Evolutionary conservation across 202 grass and related monocot genomes (phyloP).

Genomic region (Digitaria exilis): DNA sequence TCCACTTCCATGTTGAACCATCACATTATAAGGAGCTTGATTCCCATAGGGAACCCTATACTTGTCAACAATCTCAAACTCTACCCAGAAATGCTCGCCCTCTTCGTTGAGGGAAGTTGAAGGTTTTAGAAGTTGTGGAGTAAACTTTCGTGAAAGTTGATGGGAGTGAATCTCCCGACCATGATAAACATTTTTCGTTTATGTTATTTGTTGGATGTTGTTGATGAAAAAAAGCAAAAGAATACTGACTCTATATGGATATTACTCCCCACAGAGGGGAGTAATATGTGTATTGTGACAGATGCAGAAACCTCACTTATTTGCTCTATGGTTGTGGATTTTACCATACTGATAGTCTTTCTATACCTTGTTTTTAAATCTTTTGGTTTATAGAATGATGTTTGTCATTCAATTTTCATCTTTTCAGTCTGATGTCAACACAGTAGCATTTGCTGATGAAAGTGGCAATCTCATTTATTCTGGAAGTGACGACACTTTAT

Average conservation of each 20-base stretch:
- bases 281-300: background rate
- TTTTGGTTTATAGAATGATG: background rate
- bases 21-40: no score
- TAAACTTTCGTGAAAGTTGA: background rate
- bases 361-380: background rate
- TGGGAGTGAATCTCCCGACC: background rate
- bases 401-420: background rate
- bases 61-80: no score
- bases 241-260: background rate
- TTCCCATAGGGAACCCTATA: no score
- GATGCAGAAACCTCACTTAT: background rate
- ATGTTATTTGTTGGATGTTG: background rate
- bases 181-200: background rate
- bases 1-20: no score
- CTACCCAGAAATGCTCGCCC: no score
- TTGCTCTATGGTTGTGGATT: background rate
- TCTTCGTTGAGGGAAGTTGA: no score
- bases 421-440: slow-evolving; percentile 90
- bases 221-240: background rate
- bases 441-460: slow-evolving; percentile 80
- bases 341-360: slow-evolving; percentile 29
- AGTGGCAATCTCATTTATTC: slow-evolving; percentile 87
- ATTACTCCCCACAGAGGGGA: background rate
- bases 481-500: slow-evolving; percentile 87
- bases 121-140: slow-evolving; percentile 5